Evolutionary conservation across 495 filamentous ascomycete species (phyloP).

Genomic region (Aspergillus steynii): DNA sequence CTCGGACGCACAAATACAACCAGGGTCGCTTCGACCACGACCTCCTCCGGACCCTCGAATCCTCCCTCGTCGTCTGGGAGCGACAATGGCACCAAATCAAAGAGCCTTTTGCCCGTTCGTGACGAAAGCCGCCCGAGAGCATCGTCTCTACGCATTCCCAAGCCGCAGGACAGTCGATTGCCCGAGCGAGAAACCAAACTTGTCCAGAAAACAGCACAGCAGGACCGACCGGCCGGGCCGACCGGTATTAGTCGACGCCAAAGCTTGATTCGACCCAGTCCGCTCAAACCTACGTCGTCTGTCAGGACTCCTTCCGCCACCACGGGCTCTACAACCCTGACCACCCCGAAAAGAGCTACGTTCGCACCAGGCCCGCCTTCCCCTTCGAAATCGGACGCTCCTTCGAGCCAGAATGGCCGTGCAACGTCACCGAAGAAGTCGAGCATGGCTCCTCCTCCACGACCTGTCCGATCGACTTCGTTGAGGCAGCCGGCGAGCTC

Average conservation of each 20-base stretch:
- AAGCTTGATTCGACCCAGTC: constrained; percentile 34
- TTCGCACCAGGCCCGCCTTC: constrained; percentile 29
- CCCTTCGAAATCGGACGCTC: constrained; percentile 28
- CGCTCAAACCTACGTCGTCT: constrained; percentile 24
- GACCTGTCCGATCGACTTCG: constrained; percentile 42
- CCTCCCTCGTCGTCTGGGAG: constrained; percentile 6
- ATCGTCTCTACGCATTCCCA: constrained; percentile 4
- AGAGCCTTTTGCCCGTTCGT: constrained; percentile 17
- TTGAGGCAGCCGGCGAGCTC: constrained; percentile 35
- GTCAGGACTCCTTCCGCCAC: constrained; percentile 17
- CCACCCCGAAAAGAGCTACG: constrained; percentile 19
- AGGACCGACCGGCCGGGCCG: constrained; percentile 5
- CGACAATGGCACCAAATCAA: constrained; percentile 13
- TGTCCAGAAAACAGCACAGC: constrained; percentile 13
- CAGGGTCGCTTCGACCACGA: constrained; percentile 9
- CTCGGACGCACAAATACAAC: constrained; percentile 31
- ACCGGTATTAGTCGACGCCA: constrained; percentile 29
- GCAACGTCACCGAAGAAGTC: constrained; percentile 39
- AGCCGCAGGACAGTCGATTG: constrained; percentile 10
- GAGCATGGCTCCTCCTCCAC: constrained; percentile 40
- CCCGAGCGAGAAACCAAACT: constrained; percentile 9
- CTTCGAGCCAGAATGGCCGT: constrained; percentile 18
- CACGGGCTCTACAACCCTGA: neutral
- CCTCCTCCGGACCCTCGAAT: constrained; percentile 5
- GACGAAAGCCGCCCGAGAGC: constrained; percentile 12